phyloP scores from a whole-genome alignment of 2,329 filamentous ascomycete genomes.

The Pseudopyrenochaeta lycopersici region DNA sequence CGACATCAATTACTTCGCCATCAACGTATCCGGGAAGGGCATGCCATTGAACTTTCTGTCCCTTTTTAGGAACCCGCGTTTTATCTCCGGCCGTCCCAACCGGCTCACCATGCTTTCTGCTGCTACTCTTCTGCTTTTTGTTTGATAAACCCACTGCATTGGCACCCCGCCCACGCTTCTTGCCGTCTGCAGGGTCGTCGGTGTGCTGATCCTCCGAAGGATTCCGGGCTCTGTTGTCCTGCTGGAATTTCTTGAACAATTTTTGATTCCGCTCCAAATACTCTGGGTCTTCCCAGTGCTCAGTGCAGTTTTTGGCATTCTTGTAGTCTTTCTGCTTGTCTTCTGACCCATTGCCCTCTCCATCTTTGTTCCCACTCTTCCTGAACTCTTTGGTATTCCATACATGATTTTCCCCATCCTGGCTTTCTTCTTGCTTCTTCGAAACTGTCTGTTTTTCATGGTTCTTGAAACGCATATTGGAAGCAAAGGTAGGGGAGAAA shows the following conservation, averaged over 20 bases:
- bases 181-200: conserved; percentile 7
- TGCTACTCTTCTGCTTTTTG: conserved; percentile 48
- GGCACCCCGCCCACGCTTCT: conserved; percentile 39
- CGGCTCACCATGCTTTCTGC: conserved; percentile 25
- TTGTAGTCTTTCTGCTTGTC: conserved; percentile 4
- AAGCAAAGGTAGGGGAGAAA: not conserved
- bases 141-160: conserved; percentile 29
- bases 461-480: conserved; percentile 52
- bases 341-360: not conserved
- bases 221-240: conserved; percentile 14
- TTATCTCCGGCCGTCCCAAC: conserved; percentile 37
- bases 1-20: conserved; percentile 54
- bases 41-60: conserved; percentile 55
- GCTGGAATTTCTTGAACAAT: conserved; percentile 40
- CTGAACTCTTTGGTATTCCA: not conserved
- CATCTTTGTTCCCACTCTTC: conserved; percentile 5
- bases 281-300: conserved; percentile 42
- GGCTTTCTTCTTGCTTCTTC: not conserved
- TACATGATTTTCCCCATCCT: not conserved
- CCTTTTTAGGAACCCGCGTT: conserved; percentile 53
- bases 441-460: conserved; percentile 25
- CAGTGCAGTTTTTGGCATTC: conserved; percentile 39
- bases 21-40: conserved; percentile 50
- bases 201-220: conserved; percentile 4
- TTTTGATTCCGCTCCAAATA: conserved; percentile 34